A percentile compares a stretch with the other conserved stretches of the same genome.
Evolutionary conservation across 352 stramenopile species (phyloP).

Genomic region (Albugo laibachii): DNA sequence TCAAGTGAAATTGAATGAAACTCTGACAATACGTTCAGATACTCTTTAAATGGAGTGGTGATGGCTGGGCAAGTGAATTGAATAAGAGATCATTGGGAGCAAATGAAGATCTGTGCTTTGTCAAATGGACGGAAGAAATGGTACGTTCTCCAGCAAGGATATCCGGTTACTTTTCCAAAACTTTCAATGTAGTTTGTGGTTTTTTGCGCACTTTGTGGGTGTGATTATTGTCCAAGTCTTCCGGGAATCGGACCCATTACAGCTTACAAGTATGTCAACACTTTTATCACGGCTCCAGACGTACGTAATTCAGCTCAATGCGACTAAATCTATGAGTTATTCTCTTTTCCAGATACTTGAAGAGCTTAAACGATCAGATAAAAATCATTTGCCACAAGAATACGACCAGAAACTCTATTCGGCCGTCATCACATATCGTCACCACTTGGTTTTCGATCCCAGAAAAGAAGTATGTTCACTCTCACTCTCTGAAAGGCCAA

Average conservation of each 20-base stretch:
- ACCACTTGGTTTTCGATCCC: constrained; percentile 78
- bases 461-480: constrained; percentile 21
- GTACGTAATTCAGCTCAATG: background rate
- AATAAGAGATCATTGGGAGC: constrained; percentile 54
- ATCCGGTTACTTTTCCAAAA: background rate
- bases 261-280: constrained; percentile 49
- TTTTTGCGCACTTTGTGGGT: constrained; percentile 74
- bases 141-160: constrained; percentile 10
- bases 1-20: background rate
- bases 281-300: background rate
- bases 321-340: background rate
- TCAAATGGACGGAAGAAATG: constrained; percentile 76
- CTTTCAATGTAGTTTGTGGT: constrained; percentile 30
- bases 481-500: constrained; percentile 5
- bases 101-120: constrained; percentile 64
- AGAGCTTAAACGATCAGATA: constrained; percentile 29
- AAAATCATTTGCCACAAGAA: constrained; percentile 13
- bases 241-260: constrained; percentile 58
- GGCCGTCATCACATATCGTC: constrained; percentile 70
- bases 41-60: constrained; percentile 87
- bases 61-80: constrained; percentile 78
- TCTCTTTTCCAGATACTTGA: constrained; percentile 18
- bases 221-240: constrained; percentile 75
- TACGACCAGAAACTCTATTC: constrained; percentile 29
- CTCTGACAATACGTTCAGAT: constrained; percentile 14